phyloP scores from a whole-genome alignment of 2,329 filamentous ascomycete genomes.

The Colletotrichum plurivorum region DNA sequence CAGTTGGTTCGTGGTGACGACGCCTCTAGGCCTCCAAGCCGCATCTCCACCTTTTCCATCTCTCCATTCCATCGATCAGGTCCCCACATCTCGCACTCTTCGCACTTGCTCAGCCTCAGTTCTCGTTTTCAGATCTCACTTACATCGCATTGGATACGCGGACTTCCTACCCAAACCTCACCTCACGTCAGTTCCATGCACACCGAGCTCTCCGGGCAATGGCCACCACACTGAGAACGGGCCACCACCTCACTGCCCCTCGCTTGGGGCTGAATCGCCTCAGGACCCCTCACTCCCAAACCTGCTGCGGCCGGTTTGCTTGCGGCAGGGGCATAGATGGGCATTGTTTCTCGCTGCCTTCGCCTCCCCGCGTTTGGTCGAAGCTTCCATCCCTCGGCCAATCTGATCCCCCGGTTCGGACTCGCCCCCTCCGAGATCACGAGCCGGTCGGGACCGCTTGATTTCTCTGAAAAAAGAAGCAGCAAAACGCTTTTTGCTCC shows the following conservation, averaged over 20 bases:
- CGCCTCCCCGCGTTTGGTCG: slow-evolving; percentile 7
- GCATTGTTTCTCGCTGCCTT: neutral
- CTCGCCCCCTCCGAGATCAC: slow-evolving; percentile 4
- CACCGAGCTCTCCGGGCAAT: neutral
- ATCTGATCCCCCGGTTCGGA: neutral
- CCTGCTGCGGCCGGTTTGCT: slow-evolving; percentile 28
- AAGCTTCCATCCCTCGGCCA: neutral
- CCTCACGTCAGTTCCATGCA: slow-evolving; percentile 1
- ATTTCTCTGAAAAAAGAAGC: neutral
- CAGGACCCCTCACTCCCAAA: slow-evolving; percentile 14
- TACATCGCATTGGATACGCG: neutral
- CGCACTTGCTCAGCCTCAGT: slow-evolving; percentile 31
- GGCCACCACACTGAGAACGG: slow-evolving; percentile 16
- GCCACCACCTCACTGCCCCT: neutral
- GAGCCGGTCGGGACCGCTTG: neutral
- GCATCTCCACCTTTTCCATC: neutral
- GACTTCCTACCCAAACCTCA: slow-evolving; percentile 11
- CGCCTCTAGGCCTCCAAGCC: slow-evolving; percentile 21
- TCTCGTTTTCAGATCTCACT: slow-evolving; percentile 15
- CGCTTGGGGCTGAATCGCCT: slow-evolving; percentile 39
- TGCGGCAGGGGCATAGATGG: neutral
- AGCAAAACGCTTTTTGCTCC: neutral
- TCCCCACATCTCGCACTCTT: slow-evolving; percentile 10
- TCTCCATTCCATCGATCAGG: too few species aligned
- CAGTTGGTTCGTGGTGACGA: slow-evolving; percentile 35